Evolutionary conservation across 768 basidiomycete genomes (phyloP).

Genomic region (Trametes punicea): DNA sequence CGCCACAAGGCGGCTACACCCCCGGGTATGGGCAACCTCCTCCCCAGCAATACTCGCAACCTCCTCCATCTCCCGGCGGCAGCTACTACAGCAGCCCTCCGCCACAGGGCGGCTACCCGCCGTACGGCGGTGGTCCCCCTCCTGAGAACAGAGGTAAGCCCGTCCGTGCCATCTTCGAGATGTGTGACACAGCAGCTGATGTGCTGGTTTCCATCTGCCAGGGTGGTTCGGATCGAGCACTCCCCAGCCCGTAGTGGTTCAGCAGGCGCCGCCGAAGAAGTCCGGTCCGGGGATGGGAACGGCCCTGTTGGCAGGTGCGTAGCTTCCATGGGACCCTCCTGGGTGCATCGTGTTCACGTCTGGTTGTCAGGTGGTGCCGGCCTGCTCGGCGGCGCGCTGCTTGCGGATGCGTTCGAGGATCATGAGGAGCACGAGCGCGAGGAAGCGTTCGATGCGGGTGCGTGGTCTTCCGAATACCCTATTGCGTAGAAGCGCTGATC

Average conservation of each 20-base stretch:
- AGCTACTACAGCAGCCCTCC: constrained; percentile 27
- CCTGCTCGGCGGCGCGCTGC: constrained; percentile 58
- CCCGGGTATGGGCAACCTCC: constrained; percentile 17
- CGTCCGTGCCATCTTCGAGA: constrained; percentile 17
- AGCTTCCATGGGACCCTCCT: background rate
- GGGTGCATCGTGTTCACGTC: background rate
- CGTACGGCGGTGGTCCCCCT: constrained; percentile 27
- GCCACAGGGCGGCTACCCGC: constrained; percentile 25
- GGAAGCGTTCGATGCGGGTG: constrained; percentile 36
- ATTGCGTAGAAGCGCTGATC: background rate
- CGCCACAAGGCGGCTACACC: constrained; percentile 20
- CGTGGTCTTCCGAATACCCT: background rate
- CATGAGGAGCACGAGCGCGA: constrained; percentile 34
- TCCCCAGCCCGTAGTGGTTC: constrained; percentile 28
- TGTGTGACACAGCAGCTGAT: constrained; percentile 1
- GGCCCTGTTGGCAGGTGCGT: constrained; percentile 43
- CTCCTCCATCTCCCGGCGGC: constrained; percentile 17
- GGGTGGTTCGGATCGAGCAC: constrained; percentile 35
- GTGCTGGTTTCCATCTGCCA: constrained; percentile 10
- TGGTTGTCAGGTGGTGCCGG: constrained; percentile 51
- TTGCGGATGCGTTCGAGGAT: constrained; percentile 49
- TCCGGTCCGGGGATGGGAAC: constrained; percentile 51
- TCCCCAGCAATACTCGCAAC: constrained; percentile 25
- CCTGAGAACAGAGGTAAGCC: constrained; percentile 24
- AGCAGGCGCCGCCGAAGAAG: constrained; percentile 41